Base-by-base conservation (phyloP, 1,284 basidiomycete species). In the Trichosporon sp. region DNA sequence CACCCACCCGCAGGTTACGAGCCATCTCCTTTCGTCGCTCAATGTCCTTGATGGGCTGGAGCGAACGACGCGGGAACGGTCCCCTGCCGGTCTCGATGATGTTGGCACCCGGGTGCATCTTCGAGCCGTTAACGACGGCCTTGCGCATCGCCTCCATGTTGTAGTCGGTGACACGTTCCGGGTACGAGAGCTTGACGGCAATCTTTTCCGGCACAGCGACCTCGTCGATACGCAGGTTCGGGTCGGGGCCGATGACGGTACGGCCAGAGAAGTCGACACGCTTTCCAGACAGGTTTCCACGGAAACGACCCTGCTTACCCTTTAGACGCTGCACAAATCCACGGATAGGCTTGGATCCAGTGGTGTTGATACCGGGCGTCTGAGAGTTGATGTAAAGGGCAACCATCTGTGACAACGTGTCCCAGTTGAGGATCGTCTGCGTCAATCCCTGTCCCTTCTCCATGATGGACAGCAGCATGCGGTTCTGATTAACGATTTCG, bases 311-410 rank as follows among this genome's bases (percentile, higher is more conserved):
- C 83, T 98, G 95, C 82, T 99, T 99, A 58, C 97, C 97, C 85
- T 99, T 99, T 69, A 99, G 86, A 21, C 97, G 92, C 80, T 99
- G 97, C 65, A 98, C 97, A 79, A 99, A 98, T 15, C 97, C 97
- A 70, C 95, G 89, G 75, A 95, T 95, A 2, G 95, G 95, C 77
- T 96, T 95, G 80, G 91, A 89, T 62, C 81, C 88, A 77, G 91
- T 89, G 2, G 90, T 89, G 2, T 92, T 91, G 34, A 97, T 90
- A 60, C 96, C 96, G 3, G 97, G 97, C 15, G 95, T 87, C 81
- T 98, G 95, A 1, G 97, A 98, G 84, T 99, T 99, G 86, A 99
- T 92, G 83, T 99, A 99, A 87, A 99, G 91, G 0, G 96, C 97
- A 21, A 98, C 92, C 32, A 92, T 92, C 64, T 97, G 87, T 80